Base-by-base conservation (phyloP, 257 asterid genomes). In the Solanum raphanifolium region DNA sequence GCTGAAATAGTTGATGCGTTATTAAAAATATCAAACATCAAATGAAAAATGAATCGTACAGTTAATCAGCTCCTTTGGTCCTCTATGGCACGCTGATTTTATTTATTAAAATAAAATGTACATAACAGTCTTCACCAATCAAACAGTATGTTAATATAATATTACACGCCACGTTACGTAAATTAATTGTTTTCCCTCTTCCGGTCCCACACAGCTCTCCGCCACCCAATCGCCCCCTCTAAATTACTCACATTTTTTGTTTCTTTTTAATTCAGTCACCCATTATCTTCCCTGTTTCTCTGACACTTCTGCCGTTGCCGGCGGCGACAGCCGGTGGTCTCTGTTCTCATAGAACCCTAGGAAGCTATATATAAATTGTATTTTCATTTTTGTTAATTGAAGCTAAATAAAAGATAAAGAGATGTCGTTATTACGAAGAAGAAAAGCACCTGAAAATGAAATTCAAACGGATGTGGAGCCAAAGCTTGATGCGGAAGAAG, bases 381-480 rank as follows among this genome's bases (percentile, higher is more conserved):
- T 46, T 46, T 46, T 46, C 58, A 27, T 12, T 27, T 1, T 23
- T 36, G 23, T 39, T 78, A 78, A 39, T 78, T 39, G n/a, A 76
- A 76, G 83, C 5, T 25, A 41, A 7, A 78, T 2, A 78, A 13
- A 41, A 6, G 21, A 79, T 79, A 25, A 41, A 27, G 36, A 20
- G 69, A 86, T 86, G 88, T 52, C 88, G 95, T 81, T 91, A 87
- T 60, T 94, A 89, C 88, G 98, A 68, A 89, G 94, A 92, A 94
- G 95, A 83, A 92, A 86, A 89, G 90, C 85, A 38, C 32, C 91
- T 15, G 96, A 87, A 84, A 90, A 62, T 32, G 94, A 91, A 65
- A 31, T 89, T 46, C 32, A 41, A 76, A 13, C 60, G 34, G 13
- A 39, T 38, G 60, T 89, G 31, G 93, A 82, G 34, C 76, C 92